phyloP scores from a whole-genome alignment of 768 basidiomycete species.

The Naganishia kalamii region DNA sequence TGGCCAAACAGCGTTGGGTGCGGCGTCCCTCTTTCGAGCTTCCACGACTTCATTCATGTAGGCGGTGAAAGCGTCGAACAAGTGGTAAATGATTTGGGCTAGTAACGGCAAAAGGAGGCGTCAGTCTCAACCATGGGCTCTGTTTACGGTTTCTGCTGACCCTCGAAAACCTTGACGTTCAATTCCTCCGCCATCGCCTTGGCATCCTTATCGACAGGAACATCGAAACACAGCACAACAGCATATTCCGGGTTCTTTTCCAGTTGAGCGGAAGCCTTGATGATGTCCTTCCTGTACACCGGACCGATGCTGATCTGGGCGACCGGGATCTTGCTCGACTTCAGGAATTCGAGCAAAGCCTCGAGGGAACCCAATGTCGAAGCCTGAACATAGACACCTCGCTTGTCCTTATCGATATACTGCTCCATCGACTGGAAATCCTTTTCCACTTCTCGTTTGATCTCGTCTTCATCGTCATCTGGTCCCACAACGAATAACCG shows the following conservation, averaged over 20 bases:
- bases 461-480: conserved; percentile 92
- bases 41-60: conserved; percentile 88
- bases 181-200: conserved; percentile 86
- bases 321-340: conserved; percentile 90
- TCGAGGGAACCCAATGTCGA: conserved; percentile 95
- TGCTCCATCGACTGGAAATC: conserved; percentile 81
- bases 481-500: conserved; percentile 84
- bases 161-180: conserved; percentile 89
- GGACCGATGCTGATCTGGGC: conserved; percentile 97
- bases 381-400: conserved; percentile 94
- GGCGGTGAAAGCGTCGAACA: conserved; percentile 91
- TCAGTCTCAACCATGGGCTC: background rate
- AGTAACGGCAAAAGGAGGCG: conserved; percentile 9
- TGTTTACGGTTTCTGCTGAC: conserved; percentile 50
- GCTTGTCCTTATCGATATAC: conserved; percentile 89
- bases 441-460: conserved; percentile 92
- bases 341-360: conserved; percentile 91
- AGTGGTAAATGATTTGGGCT: conserved; percentile 98
- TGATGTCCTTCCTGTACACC: conserved; percentile 89
- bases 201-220: conserved; percentile 85
- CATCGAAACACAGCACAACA: conserved; percentile 94
- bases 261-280: conserved; percentile 85
- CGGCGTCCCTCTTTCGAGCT: conserved; percentile 84
- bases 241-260: conserved; percentile 94
- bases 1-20: conserved; percentile 94